Conservation (phyloP, 306 rosid genomes). For the Prunus dulcis region DNA sequence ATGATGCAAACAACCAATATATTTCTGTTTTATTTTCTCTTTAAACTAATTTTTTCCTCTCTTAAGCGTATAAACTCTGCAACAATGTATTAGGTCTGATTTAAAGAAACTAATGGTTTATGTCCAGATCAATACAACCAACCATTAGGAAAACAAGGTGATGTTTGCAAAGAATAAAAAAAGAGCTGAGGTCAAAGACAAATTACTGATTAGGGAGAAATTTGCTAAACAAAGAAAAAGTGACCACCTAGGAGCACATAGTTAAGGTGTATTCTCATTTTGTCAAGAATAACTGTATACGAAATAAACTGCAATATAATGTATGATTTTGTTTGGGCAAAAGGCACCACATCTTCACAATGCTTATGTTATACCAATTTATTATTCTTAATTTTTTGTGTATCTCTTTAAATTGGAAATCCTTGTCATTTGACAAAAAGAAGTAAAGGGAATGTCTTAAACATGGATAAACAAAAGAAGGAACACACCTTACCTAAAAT, state of each 20-base stretch:
- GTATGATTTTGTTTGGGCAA: not conserved
- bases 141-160: no score
- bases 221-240: not conserved
- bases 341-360: not conserved
- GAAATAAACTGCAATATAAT: not conserved
- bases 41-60: no score
- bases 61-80: no score
- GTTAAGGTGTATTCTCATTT: not conserved
- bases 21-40: no score
- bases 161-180: not conserved
- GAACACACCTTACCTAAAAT: conserved; percentile 48
- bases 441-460: not conserved
- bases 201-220: not conserved
- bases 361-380: not conserved
- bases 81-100: no score
- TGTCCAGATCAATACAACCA: no score
- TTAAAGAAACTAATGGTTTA: no score
- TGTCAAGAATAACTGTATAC: not conserved
- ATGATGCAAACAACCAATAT: no score
- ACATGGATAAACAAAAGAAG: not conserved
- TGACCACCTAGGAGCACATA: not conserved
- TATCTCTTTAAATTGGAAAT: not conserved
- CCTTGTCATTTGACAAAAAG: not conserved
- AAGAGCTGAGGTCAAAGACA: not conserved
- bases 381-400: not conserved